Base-by-base conservation (phyloP, 2,329 filamentous ascomycete genomes). In the Ophiostoma australiae region DNA sequence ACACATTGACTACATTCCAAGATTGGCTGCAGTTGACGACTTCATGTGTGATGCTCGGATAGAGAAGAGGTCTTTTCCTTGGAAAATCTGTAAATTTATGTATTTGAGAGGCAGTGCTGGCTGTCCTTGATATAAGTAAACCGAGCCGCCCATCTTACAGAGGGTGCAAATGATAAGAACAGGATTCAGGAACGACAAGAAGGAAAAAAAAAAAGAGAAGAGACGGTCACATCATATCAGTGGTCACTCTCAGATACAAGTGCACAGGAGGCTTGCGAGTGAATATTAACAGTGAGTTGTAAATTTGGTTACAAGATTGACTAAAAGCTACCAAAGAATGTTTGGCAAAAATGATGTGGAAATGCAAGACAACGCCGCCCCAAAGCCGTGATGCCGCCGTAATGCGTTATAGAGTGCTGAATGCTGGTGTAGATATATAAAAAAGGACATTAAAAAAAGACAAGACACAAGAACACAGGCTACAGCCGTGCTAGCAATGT, bases 371-470 rank as follows among this genome's bases (percentile, higher is more conserved):
- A 63, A 63, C 58, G 58, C 58, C 58, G 58, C 27, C 52, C 58
- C 52, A 55, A 17, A 27, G 27, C 58, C 58, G 58, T 63, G 15
- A 63, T 63, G 58, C 58, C 58, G 58, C 58, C 58, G 58, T 33
- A 35, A 63, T 63, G 58, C 58, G 27, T 33, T 55, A 55, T 23
- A 11, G 27, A 33, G 58, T 33, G 58, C 27, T 63, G n/a, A 15
- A 55, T 55, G 52, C 52, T 63, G 15, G 48, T 13, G 65, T 58
- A 11, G 37, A 33, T 44, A 71, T 39, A 71, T 15, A 66, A 65
- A 7, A 3, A 65, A 20, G 27, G 10, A 31, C 44, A 37, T 35
- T 4, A 69, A 41, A 66, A n/a, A 66, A 37, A 39, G 13, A 23
- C 41, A 48, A 37, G 37, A 17, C n/a, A 39, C 17, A 55, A 17